Evolutionary conservation across 805 yeast genomes (phyloP).

Genomic region (Starmerella bacillaris): DNA sequence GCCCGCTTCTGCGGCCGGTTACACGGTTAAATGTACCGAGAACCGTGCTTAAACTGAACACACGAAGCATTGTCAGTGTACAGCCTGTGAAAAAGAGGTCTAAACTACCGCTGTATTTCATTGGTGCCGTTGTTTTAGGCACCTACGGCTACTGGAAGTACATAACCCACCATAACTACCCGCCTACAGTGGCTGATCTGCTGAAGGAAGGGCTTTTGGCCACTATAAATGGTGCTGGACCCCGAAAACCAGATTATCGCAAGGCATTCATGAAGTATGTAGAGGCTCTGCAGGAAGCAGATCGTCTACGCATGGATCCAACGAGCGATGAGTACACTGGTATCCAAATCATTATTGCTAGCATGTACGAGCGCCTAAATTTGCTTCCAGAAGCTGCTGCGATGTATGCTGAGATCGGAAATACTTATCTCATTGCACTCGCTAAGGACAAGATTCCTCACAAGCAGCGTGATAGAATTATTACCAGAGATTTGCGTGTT

Average conservation of each 20-base stretch:
- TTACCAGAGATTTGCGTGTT: conserved; percentile 54
- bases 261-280: conserved; percentile 56
- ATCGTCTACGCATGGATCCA: conserved; percentile 35
- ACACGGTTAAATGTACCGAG: too few relatives aligned
- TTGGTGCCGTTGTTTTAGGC: conserved; percentile 2
- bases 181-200: conserved; percentile 48
- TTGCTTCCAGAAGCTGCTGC: conserved; percentile 45
- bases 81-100: conserved; percentile 8
- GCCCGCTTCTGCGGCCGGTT: too few relatives aligned
- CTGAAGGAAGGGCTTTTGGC: conserved; percentile 69
- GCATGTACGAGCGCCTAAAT: conserved; percentile 59
- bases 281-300: conserved; percentile 51
- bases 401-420: conserved; percentile 44
- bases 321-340: conserved; percentile 75
- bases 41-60: too few relatives aligned
- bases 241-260: conserved; percentile 34
- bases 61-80: conserved; percentile 9
- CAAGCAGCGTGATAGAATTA: conserved; percentile 34
- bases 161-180: conserved; percentile 25
- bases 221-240: conserved; percentile 47
- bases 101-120: conserved; percentile 8
- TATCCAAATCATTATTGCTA: conserved; percentile 68
- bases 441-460: conserved; percentile 31
- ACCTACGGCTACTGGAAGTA: conserved; percentile 16
- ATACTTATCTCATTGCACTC: conserved; percentile 35